Evolutionary conservation across 1,284 basidiomycete species (phyloP).

Genomic region (Cryptococcus amylolentus): DNA sequence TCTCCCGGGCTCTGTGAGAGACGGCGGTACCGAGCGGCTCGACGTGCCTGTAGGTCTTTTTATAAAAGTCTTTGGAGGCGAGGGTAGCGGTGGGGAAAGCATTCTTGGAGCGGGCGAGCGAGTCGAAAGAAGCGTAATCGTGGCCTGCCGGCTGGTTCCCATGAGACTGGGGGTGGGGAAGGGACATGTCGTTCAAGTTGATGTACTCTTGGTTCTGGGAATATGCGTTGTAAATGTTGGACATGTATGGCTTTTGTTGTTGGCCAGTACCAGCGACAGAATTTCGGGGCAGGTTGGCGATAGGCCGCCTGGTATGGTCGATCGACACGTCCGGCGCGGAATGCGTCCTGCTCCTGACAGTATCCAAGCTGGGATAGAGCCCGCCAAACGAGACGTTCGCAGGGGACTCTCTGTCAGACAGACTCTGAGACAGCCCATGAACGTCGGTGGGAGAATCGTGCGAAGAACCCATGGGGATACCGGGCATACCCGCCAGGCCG

Average conservation of each 20-base stretch:
- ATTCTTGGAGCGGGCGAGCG: slow-evolving; percentile 32
- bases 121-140: slow-evolving; percentile 33
- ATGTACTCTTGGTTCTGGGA: slow-evolving; percentile 6
- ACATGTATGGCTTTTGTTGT: slow-evolving; percentile 14
- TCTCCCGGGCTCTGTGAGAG: slow-evolving; percentile 14
- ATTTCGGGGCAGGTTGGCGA: slow-evolving; percentile 25
- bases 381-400: slow-evolving; percentile 31
- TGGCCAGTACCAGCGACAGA: slow-evolving; percentile 2
- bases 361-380: slow-evolving; percentile 40
- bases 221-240: slow-evolving; percentile 18
- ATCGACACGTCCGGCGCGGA: slow-evolving; percentile 19
- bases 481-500: slow-evolving; percentile 50
- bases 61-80: slow-evolving; percentile 42
- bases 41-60: slow-evolving; percentile 46
- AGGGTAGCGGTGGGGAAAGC: slow-evolving; percentile 29
- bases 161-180: background rate
- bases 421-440: background rate
- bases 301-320: slow-evolving; percentile 23
- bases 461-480: slow-evolving; percentile 31
- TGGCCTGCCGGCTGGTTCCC: slow-evolving; percentile 3
- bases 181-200: slow-evolving; percentile 2
- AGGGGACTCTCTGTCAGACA: slow-evolving; percentile 1
- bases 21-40: slow-evolving; percentile 43
- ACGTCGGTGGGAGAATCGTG: slow-evolving; percentile 3
- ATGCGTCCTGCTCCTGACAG: slow-evolving; percentile 25